Evolutionary conservation across 768 basidiomycete species (phyloP), one percentile per base, ranked within the genome.

Genomic region (Pleurotus pulmonarius): DNA sequence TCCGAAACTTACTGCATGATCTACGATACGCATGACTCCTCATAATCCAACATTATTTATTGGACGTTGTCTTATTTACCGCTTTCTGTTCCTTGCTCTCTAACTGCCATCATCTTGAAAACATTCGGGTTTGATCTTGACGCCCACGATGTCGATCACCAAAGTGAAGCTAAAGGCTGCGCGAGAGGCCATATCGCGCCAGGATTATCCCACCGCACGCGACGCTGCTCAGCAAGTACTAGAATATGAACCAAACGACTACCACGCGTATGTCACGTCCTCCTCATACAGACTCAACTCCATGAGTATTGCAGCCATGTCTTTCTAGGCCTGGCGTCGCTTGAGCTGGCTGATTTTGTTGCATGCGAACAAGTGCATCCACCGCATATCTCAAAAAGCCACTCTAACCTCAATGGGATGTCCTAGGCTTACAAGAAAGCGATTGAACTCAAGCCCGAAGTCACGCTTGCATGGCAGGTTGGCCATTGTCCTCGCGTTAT

Each of bases 381-480:
- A 6, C 15, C 48, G 8, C 41, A 40, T 39, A 13, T 79, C 75
- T 64, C 63, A 43, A 54, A 56, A 59, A 45, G 29, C 26, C 43
- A 16, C 15, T 20, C 24, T 57, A 49, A 22, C 24, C 20, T 25
- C 40, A 55, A 49, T 12, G 43, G 25, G 15, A 16, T 25, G 12
- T 9, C 34, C 13, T 22, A 95, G 92, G 79, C 81, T 24, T 98
- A 96, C 68, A 79, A 77, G 44, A 88, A 83, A 61, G 96, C 95
- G 0, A 90, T 86, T 47, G 74, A 78, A 34, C 59, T 82, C n/a
- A 84, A 84, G 58, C 83, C 87, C 11, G 78, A 81, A 2, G 88
- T 91, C 63, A 71, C 79, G 1, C 76, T 95, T 15, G 95, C 94
- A 13, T 88, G 89, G 87, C 94, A 95, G 86, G 93, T 87, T 58